These are phyloP conservation scores for Xylaria sp. DNA, from an alignment of 2,329 filamentous ascomycete species.

Conservation along the genomic window DNA sequence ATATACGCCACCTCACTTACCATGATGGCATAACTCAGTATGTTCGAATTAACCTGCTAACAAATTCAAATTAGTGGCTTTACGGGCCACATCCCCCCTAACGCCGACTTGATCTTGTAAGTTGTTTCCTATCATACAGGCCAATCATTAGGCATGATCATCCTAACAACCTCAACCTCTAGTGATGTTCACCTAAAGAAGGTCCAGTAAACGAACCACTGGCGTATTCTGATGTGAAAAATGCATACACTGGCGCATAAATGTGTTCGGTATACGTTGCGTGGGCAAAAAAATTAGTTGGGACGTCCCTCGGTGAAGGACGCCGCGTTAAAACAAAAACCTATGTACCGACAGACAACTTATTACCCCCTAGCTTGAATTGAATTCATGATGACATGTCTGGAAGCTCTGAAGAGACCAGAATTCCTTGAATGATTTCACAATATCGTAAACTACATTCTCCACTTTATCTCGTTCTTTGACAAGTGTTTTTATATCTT, in stretches of 20 bases:
- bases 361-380: not conserved
- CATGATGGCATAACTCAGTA: not conserved
- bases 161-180: constrained; percentile 10
- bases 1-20: not conserved
- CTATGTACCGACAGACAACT: not conserved
- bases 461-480: not conserved
- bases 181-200: constrained; percentile 47
- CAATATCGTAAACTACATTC: not conserved
- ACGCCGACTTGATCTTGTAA: constrained; percentile 50
- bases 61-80: constrained; percentile 32
- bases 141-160: not conserved
- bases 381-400: not conserved
- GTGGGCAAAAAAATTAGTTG: constrained; percentile 11
- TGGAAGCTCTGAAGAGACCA: not conserved
- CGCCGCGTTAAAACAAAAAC: constrained; percentile 1
- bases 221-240: constrained; percentile 4
- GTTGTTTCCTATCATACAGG: constrained; percentile 17
- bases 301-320: not conserved
- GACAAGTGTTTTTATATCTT: not conserved
- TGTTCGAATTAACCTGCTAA: constrained; percentile 19
- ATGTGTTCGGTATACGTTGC: constrained; percentile 1
- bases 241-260: constrained; percentile 21
- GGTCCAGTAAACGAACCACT: constrained; percentile 38
- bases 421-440: not conserved
- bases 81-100: constrained; percentile 42